phyloP scores from a whole-genome alignment of 306 rosid species.

The apple (Malus domestica) region ASM211411v1 NC_041789.1:22724001-22724500 shows the following conservation, averaged over 20 bases:
- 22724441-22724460: constrained; percentile 25
- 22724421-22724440: not conserved
- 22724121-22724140: too few relatives aligned
- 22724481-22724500: constrained; percentile 47
- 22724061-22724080: not conserved
- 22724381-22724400: not conserved
- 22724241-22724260: not conserved
- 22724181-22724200: not conserved
- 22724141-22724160: not conserved
- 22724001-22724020: not conserved
- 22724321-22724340: not conserved
- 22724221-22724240: not conserved
- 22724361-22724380: not conserved
- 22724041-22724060: not conserved
- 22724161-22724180: not conserved
- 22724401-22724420: not conserved
- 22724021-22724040: not conserved
- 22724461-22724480: constrained; percentile 46
- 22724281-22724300: not conserved
- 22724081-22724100: not conserved
- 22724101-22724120: not conserved
- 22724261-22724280: not conserved
- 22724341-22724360: not conserved
- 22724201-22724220: not conserved
- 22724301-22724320: not conserved